Evolutionary conservation across 352 stramenopile genomes (phyloP).

Genomic region (Phytophthora ramorum): DNA sequence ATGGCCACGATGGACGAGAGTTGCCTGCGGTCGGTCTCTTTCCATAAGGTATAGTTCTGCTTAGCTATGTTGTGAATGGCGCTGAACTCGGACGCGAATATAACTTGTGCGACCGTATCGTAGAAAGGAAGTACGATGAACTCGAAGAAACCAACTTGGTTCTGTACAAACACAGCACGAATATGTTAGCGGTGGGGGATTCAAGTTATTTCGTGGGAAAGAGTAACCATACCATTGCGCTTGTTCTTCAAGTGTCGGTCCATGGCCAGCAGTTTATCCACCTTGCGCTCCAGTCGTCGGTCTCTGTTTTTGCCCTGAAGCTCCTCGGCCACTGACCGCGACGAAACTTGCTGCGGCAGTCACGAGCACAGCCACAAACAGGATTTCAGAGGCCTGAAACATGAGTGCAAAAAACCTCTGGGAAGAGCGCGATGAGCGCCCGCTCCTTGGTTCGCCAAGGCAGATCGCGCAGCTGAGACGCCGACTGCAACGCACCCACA

Average conservation of each 20-base stretch:
- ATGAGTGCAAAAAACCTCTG: slow-evolving; percentile 38
- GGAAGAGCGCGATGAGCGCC: slow-evolving; percentile 55
- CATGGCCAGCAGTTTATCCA: slow-evolving; percentile 80
- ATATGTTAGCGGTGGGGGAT: neutral
- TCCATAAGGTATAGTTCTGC: slow-evolving; percentile 88
- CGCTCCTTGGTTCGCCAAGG: slow-evolving; percentile 57
- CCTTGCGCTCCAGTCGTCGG: slow-evolving; percentile 55
- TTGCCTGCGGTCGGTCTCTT: slow-evolving; percentile 79
- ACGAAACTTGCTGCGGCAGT: slow-evolving; percentile 52
- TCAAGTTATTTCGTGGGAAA: neutral
- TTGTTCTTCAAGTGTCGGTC: slow-evolving; percentile 89
- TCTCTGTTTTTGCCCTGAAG: slow-evolving; percentile 41
- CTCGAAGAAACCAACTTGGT: slow-evolving; percentile 89
- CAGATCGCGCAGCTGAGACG: slow-evolving; percentile 54
- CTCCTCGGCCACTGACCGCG: slow-evolving; percentile 37
- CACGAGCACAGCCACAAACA: neutral
- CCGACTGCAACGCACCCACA: slow-evolving; percentile 30
- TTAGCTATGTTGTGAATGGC: slow-evolving; percentile 82
- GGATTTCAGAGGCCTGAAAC: neutral
- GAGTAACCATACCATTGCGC: slow-evolving; percentile 62
- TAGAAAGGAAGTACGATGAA: slow-evolving; percentile 88
- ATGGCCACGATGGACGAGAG: slow-evolving; percentile 86
- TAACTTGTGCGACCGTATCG: slow-evolving; percentile 77
- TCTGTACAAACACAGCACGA: slow-evolving; percentile 39
- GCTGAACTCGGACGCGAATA: slow-evolving; percentile 77